These are phyloP conservation scores for Elsinoe batatas DNA, from an alignment of 2,329 filamentous ascomycete species.

Conservation along the genomic window DNA sequence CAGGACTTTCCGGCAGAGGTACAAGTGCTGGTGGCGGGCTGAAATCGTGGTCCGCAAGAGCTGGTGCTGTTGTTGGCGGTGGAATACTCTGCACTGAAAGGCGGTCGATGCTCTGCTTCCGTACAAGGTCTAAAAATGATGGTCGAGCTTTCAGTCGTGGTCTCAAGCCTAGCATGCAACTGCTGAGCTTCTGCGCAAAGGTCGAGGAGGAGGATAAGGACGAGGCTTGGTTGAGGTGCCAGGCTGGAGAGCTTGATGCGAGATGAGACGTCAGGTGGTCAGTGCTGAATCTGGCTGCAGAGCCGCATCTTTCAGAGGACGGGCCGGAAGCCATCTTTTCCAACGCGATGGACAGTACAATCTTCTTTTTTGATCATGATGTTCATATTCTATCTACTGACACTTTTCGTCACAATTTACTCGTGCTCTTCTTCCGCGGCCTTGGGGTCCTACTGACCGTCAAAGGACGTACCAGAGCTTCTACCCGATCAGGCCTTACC, in stretches of 20 bases:
- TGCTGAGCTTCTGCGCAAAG: neutral
- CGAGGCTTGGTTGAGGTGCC: slow-evolving; percentile 4
- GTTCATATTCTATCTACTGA: slow-evolving; percentile 1
- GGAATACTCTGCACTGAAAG: slow-evolving; percentile 29
- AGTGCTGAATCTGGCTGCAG: slow-evolving; percentile 1
- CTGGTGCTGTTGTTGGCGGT: slow-evolving; percentile 23
- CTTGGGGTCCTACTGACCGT: neutral
- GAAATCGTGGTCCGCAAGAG: slow-evolving; percentile 2
- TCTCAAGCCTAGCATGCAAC: slow-evolving; percentile 42
- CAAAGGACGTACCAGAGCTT: neutral
- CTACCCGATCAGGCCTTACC: slow-evolving; percentile 17
- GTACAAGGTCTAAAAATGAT: slow-evolving; percentile 53
- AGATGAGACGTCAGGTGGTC: slow-evolving; percentile 11
- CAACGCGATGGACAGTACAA: no score
- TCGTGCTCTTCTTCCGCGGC: slow-evolving; percentile 6
- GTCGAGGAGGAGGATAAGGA: neutral
- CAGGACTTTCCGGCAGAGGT: slow-evolving; percentile 20
- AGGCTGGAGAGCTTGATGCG: slow-evolving; percentile 6
- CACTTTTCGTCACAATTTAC: slow-evolving; percentile 7
- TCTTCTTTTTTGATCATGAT: neutral
- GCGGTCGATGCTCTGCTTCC: slow-evolving; percentile 39
- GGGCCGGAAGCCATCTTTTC: neutral
- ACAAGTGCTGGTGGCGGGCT: slow-evolving; percentile 24
- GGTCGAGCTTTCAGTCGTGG: slow-evolving; percentile 50
- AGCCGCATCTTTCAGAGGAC: neutral